These are phyloP conservation scores for Ogataea neopini DNA, from an alignment of 805 yeast genomes.

Conservation along the genomic window DNA sequence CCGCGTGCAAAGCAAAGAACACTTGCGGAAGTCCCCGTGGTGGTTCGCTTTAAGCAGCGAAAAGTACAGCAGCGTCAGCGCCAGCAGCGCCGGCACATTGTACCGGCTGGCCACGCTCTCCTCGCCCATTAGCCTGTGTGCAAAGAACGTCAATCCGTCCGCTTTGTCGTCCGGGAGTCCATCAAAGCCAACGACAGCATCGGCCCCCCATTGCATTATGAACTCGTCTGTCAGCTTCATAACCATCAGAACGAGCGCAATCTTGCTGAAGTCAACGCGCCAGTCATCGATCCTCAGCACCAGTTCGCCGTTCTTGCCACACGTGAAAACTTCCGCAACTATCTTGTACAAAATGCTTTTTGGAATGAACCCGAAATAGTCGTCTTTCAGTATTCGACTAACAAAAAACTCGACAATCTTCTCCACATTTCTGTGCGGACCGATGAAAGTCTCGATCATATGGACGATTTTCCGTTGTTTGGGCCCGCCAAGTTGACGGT, in stretches of 20 bases:
- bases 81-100: constrained; percentile 23
- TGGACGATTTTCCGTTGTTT: constrained; percentile 4
- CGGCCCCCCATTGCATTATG: neutral
- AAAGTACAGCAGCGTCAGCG: constrained; percentile 22
- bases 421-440: neutral
- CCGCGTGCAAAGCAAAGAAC: constrained; percentile 18
- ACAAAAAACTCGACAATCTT: constrained; percentile 9
- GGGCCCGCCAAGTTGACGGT: neutral
- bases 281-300: constrained; percentile 14
- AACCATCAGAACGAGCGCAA: constrained; percentile 23
- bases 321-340: constrained; percentile 14
- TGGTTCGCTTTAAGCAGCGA: constrained; percentile 19
- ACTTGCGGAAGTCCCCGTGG: constrained; percentile 19
- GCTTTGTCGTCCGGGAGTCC: constrained; percentile 9
- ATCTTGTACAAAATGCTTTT: constrained; percentile 10
- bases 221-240: constrained; percentile 11
- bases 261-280: constrained; percentile 24
- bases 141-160: constrained; percentile 22
- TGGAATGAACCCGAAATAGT: constrained; percentile 22
- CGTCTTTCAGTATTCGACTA: neutral
- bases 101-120: constrained; percentile 15
- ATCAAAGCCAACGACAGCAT: neutral
- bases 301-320: constrained; percentile 10
- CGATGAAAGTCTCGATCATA: constrained; percentile 16
- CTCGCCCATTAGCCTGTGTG: constrained; percentile 20